These are phyloP conservation scores for Cordyceps sp. DNA, from an alignment of 2,329 filamentous ascomycete species.

Conservation along the genomic window DNA sequence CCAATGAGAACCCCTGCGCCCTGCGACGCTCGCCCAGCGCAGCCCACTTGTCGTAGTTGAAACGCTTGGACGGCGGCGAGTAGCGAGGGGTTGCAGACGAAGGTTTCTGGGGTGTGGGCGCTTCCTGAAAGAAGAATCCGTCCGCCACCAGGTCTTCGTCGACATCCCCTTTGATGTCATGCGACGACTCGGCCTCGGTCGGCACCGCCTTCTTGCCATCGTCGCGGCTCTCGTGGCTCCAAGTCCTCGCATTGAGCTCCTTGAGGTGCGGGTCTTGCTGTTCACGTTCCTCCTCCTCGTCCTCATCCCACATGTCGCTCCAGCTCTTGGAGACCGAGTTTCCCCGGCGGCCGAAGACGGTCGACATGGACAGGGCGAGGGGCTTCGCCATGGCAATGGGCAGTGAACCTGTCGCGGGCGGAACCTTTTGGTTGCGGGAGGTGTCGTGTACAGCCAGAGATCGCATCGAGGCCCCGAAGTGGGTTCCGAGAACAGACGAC, in stretches of 20 bases:
- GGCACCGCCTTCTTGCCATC: constrained; percentile 8
- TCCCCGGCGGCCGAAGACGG: constrained; percentile 62
- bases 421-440: constrained; percentile 23
- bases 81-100: constrained; percentile 31
- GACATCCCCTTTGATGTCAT: constrained; percentile 29
- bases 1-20: constrained; percentile 37
- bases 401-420: constrained; percentile 50
- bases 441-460: constrained; percentile 43
- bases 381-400: constrained; percentile 70
- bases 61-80: constrained; percentile 50
- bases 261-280: constrained; percentile 41
- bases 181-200: constrained; percentile 7
- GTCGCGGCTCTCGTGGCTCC: constrained; percentile 57
- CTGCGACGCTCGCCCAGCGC: constrained; percentile 72
- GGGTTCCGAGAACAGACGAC: constrained; percentile 72
- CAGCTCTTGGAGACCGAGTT: constrained; percentile 91
- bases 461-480: constrained; percentile 65
- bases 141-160: constrained; percentile 52
- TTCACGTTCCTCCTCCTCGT: constrained; percentile 59
- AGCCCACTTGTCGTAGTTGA: constrained; percentile 67
- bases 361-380: constrained; percentile 53
- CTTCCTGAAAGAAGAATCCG: constrained; percentile 59
- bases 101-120: constrained; percentile 22
- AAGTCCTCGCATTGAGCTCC: constrained; percentile 57
- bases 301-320: constrained; percentile 97